Conservation (phyloP, 208 protist species). For the Trichomonas gallinae region DNA sequence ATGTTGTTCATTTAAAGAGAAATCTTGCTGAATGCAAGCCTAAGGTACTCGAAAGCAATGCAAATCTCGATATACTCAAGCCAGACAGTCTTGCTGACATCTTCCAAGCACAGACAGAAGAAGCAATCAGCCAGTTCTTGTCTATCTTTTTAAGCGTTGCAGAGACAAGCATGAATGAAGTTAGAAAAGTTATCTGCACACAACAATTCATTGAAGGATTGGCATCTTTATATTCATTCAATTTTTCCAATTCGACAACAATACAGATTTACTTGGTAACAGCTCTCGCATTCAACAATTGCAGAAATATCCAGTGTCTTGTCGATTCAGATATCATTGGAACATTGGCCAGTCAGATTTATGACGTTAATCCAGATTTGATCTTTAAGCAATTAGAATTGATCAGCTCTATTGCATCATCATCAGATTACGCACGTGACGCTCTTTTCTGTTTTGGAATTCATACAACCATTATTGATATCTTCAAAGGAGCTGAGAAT, state of each 20-base stretch:
- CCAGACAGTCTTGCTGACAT: background rate
- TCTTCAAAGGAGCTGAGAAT: background rate
- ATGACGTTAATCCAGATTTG: background rate
- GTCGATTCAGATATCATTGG: background rate
- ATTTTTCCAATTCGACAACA: background rate
- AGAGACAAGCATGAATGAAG: background rate
- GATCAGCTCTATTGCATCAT: background rate
- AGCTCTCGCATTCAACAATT: background rate
- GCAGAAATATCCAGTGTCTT: background rate
- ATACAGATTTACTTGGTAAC: background rate
- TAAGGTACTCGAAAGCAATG: background rate
- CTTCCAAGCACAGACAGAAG: background rate
- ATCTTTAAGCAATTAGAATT: background rate
- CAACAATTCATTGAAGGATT: background rate
- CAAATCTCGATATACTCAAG: background rate
- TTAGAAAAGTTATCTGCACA: background rate
- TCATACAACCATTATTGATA: background rate
- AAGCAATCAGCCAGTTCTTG: background rate
- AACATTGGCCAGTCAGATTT: background rate
- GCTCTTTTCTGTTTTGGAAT: background rate
- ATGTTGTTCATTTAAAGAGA: background rate
- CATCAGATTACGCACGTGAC: background rate
- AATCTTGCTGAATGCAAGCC: background rate
- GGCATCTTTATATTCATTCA: background rate
- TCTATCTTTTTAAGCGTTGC: background rate